Conservation (phyloP, 306 rosid genomes). For the Prunus campanulata region DNA sequence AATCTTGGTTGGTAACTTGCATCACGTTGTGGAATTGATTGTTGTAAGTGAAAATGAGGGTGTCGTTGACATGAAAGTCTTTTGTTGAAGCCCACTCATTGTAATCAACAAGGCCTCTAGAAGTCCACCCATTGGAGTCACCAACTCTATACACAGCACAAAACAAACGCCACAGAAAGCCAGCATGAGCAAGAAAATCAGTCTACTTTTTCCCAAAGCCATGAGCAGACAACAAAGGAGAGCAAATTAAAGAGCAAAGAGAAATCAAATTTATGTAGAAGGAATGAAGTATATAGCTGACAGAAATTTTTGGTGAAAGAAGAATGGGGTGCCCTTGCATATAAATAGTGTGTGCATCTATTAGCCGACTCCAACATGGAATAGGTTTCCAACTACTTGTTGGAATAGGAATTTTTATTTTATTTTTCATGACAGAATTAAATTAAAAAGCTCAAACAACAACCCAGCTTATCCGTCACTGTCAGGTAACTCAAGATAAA, state of each 20-base stretch:
- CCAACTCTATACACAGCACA: slow-evolving; percentile 29
- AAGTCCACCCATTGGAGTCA: slow-evolving; percentile 36
- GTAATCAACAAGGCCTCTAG: slow-evolving; percentile 19
- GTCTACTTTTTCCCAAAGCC: not conserved
- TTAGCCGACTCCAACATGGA: no score
- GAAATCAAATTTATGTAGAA: not conserved
- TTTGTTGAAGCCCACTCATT: slow-evolving; percentile 31
- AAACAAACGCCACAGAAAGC: not conserved
- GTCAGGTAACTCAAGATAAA: no score
- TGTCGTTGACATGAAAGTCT: slow-evolving; percentile 25
- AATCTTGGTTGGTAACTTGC: slow-evolving; percentile 17
- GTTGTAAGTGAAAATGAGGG: slow-evolving; percentile 27
- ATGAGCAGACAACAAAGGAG: not conserved
- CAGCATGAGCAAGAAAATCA: not conserved
- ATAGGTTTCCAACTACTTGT: no score
- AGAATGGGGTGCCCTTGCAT: no score
- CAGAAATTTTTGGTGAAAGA: no score
- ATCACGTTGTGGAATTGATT: slow-evolving; percentile 19
- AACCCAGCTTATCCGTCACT: no score
- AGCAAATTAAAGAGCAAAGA: not conserved
- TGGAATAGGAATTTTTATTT: no score
- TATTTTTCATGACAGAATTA: no score
- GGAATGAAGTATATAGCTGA: no score
- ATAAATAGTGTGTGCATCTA: no score
- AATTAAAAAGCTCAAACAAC: no score